A percentile compares a stretch with the other conserved stretches of the same genome.
Evolutionary conservation across 177 flowering plant genomes (phyloP).

Genomic region (Vitis hybrid): DNA sequence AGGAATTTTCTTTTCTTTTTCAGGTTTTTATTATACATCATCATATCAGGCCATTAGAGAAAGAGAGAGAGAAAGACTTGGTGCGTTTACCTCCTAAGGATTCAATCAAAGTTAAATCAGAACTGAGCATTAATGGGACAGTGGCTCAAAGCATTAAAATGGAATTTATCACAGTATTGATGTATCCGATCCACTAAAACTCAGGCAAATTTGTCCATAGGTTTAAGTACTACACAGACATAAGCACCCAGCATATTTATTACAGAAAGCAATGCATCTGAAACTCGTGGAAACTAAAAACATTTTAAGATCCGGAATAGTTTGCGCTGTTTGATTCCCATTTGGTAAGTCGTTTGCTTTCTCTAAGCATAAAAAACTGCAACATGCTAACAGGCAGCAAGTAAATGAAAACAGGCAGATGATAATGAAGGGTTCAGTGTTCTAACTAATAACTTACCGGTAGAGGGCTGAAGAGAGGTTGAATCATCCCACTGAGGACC

Average conservation of each 20-base stretch:
- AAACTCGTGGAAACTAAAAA: background rate
- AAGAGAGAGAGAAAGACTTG: background rate
- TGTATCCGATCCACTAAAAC: background rate
- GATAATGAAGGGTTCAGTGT: background rate
- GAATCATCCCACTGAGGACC: slow-evolving; percentile 26
- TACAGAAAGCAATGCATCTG: background rate
- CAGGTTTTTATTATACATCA: too few species aligned
- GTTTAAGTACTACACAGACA: background rate
- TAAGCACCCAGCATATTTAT: background rate
- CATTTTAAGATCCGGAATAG: too few species aligned
- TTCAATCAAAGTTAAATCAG: background rate
- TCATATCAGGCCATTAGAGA: too few species aligned
- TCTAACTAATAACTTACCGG: slow-evolving; percentile 13
- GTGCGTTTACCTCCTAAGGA: background rate
- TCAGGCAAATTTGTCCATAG: background rate
- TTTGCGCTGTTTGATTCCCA: too few species aligned
- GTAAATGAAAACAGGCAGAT: background rate
- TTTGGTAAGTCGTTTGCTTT: too few species aligned
- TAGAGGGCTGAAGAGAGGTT: slow-evolving; percentile 16
- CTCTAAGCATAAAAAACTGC: too few species aligned
- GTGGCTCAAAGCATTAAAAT: background rate
- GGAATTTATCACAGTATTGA: background rate
- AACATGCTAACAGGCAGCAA: too few species aligned
- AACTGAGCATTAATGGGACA: background rate
- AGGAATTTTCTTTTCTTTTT: too few species aligned